Conservation (phyloP, 1,284 basidiomycete genomes). For the Ceratobasidium sp. region DNA sequence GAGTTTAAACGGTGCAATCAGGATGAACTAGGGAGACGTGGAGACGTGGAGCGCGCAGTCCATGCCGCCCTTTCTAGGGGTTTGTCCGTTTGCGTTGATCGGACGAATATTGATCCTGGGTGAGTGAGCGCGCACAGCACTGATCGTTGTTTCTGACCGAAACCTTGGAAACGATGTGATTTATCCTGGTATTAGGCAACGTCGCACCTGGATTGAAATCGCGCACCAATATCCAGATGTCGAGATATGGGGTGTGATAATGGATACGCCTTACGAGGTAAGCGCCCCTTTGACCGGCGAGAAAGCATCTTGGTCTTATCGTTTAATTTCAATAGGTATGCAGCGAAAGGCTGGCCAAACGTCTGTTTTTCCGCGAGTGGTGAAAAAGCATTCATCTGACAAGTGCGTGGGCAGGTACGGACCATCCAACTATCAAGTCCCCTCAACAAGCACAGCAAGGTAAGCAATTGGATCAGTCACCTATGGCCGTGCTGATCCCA, state of each 20-base stretch:
- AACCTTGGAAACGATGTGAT: neutral
- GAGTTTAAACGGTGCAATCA: conserved; percentile 50
- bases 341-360: conserved; percentile 37
- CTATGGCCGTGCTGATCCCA: neutral
- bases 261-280: conserved; percentile 48
- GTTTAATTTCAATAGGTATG: conserved; percentile 34
- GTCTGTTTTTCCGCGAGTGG: conserved; percentile 15
- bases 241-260: conserved; percentile 48
- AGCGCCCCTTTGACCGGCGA: neutral
- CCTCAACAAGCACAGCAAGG: conserved; percentile 44
- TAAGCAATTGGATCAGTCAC: neutral
- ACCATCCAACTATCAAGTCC: conserved; percentile 50
- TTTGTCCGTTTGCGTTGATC: conserved; percentile 49
- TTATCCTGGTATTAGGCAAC: conserved; percentile 38
- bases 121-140: neutral
- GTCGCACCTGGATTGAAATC: conserved; percentile 50
- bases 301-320: neutral
- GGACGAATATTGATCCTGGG: conserved; percentile 50
- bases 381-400: neutral
- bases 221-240: conserved; percentile 44
- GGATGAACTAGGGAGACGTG: conserved; percentile 50
- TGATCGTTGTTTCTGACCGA: too few relatives aligned
- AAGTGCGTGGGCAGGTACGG: conserved; percentile 39
- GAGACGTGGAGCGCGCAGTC: conserved; percentile 47
- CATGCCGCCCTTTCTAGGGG: conserved; percentile 41